These are phyloP conservation scores for Yamadazyma sp. DNA, from an alignment of 805 yeast species.

Conservation along the genomic window DNA sequence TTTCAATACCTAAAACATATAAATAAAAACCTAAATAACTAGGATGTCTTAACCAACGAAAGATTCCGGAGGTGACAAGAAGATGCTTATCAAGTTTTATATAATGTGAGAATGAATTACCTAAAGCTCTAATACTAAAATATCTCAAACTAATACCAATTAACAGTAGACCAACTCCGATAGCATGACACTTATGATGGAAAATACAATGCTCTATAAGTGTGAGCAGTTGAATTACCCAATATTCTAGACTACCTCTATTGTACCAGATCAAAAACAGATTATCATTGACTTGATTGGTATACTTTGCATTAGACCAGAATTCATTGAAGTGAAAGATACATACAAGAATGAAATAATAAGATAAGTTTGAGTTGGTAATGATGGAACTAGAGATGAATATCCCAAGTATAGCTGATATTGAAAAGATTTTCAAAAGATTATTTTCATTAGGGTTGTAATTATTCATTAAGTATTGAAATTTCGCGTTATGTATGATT, in stretches of 20 bases:
- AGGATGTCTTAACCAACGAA: slow-evolving; percentile 73
- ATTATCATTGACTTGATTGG: slow-evolving; percentile 19
- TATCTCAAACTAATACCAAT: no score
- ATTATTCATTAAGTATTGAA: not conserved
- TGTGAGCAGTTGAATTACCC: slow-evolving; percentile 25
- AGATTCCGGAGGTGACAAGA: slow-evolving; percentile 74
- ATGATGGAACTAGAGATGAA: slow-evolving; percentile 10
- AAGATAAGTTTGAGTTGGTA: slow-evolving; percentile 1
- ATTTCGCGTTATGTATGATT: slow-evolving; percentile 19
- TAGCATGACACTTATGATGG: no score
- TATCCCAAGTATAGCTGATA: slow-evolving; percentile 18
- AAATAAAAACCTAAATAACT: slow-evolving; percentile 87
- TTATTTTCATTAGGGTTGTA: slow-evolving; percentile 15
- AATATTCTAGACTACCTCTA: slow-evolving; percentile 28
- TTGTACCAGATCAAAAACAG: slow-evolving; percentile 37
- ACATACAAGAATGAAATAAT: slow-evolving; percentile 2
- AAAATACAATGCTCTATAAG: slow-evolving; percentile 23
- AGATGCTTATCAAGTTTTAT: slow-evolving; percentile 55
- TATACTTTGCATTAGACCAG: slow-evolving; percentile 19
- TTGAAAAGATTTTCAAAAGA: slow-evolving; percentile 18
- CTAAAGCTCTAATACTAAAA: no score
- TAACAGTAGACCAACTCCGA: no score
- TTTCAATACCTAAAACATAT: slow-evolving; percentile 90
- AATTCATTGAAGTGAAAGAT: slow-evolving; percentile 23
- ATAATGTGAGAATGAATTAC: slow-evolving; percentile 85